Percentiles rank a stretch among this genome's conserved stretches.
phyloP scores from a whole-genome alignment of 306 rosid genomes.

The Prosopis cineraria region DNA sequence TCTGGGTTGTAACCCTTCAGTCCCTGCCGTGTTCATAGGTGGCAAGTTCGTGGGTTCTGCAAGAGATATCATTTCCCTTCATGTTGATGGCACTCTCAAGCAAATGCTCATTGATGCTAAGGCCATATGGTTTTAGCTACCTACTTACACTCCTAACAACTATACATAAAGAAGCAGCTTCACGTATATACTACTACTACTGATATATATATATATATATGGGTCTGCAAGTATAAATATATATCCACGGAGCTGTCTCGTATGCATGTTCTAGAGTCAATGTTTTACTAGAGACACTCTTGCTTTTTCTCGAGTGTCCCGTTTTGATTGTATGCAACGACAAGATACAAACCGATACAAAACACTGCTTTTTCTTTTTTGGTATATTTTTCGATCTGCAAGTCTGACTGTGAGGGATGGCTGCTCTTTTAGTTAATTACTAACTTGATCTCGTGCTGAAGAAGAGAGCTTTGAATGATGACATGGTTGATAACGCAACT shows the following conservation, averaged over 20 bases:
- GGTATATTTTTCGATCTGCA: constrained; percentile 7
- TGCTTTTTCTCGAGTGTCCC: constrained; percentile 49
- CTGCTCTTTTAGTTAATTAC: neutral
- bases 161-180: constrained; percentile 28
- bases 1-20: constrained; percentile 85
- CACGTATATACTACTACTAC: neutral
- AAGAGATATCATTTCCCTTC: constrained; percentile 88
- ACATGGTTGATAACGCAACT: constrained; percentile 6
- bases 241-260: constrained; percentile 33
- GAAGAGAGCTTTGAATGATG: neutral
- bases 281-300: constrained; percentile 33
- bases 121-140: constrained; percentile 87
- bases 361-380: neutral
- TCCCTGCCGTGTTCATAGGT: constrained; percentile 95
- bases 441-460: constrained; percentile 7
- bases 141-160: neutral
- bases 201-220: neutral
- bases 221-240: constrained; percentile 14
- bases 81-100: constrained; percentile 89
- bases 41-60: constrained; percentile 88
- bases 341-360: constrained; percentile 15
- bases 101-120: constrained; percentile 91
- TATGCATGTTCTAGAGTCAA: neutral
- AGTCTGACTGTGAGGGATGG: neutral
- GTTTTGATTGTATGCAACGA: constrained; percentile 28